Evolutionary conservation across 306 rosid genomes (phyloP), one percentile per base, ranked within the genome.

Genomic region (Elaeagnus macrophylla): DNA sequence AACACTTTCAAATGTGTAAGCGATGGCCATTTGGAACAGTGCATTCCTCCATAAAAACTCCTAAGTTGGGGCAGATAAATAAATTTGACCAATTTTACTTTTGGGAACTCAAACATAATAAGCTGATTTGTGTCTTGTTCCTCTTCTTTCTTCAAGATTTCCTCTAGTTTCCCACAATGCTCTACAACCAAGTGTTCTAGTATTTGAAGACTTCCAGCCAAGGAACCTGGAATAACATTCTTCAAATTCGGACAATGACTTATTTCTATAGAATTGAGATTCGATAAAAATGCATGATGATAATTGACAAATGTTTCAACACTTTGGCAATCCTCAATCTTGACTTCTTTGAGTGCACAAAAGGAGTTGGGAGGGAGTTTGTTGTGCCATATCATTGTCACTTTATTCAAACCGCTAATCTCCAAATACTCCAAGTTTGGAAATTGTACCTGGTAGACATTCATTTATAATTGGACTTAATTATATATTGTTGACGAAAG

Each of bases 151-250:
- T 11, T 11, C 6, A 38, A 54, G 50, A 77, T 41, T n/a, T 69
- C 49, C 44, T 69, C 68, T 32, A 13, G 36, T 40, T 64, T 66
- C 9, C 32, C 66, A 66, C 69, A 72, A 3, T 17, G 2, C 17
- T 12, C 18, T 48, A 77, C 58, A 5, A 9, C 12, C n/a, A 77
- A 47, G 6, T 6, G 12, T 48, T 56, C 54, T 0, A 67, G 67
- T 7, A 9, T 39, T 1, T 8, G 16, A 9, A 77, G 67, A 50
- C 40, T 18, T 48, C 40, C 73, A 3, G 68, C 68, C 7, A 69
- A 5, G 7, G 67, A 70, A 5, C 36, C 18, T 10, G 64, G 66
- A 48, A 74, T 65, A 7, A 69, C 17, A 44, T 38, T 38, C 52
- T 35, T 44, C 39, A 69, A 51, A 18, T 48, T 51, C 18, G 47